Percentiles rank a stretch among this genome's conserved stretches.
These are phyloP conservation scores for Pyrrhoderma lamaoense DNA, from an alignment of 1,284 basidiomycete genomes.

Conservation along the genomic window DNA sequence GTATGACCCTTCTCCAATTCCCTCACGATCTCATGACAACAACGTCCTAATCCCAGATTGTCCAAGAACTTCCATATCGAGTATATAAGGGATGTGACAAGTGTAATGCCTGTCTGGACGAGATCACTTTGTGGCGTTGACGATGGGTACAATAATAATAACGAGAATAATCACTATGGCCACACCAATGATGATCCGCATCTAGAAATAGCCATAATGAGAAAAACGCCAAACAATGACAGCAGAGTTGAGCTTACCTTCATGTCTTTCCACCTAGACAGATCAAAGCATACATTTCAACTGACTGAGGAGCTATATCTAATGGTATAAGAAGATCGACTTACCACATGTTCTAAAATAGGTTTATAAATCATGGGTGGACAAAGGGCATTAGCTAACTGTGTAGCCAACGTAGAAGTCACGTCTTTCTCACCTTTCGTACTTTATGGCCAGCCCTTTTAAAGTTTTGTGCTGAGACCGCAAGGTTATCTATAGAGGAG, in stretches of 20 bases:
- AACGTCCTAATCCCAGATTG: too few species aligned
- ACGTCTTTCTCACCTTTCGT: constrained; percentile 73
- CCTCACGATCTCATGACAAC: too few species aligned
- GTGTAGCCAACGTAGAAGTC: background rate
- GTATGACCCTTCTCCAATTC: too few species aligned
- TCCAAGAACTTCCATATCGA: background rate
- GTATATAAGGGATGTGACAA: background rate
- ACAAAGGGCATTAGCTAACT: background rate
- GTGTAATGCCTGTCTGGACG: too few species aligned
- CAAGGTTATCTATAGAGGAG: constrained; percentile 75
- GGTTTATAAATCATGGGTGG: too few species aligned
- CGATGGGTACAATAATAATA: constrained; percentile 90
- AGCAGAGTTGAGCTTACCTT: constrained; percentile 47
- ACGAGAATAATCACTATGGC: constrained; percentile 84
- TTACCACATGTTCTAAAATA: constrained; percentile 74
- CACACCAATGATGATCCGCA: constrained; percentile 85
- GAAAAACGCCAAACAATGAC: background rate
- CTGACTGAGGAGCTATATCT: background rate
- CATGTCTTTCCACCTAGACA: constrained; percentile 91
- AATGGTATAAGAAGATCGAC: constrained; percentile 24
- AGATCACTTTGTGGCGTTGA: constrained; percentile 54
- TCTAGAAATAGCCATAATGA: constrained; percentile 36
- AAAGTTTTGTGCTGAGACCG: constrained; percentile 99
- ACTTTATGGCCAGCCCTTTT: constrained; percentile 95
- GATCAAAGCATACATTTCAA: constrained; percentile 3